Percentiles rank a stretch among this genome's conserved stretches.
phyloP scores from a whole-genome alignment of 345 rosid species.

The Aurinia saxatilis region DNA sequence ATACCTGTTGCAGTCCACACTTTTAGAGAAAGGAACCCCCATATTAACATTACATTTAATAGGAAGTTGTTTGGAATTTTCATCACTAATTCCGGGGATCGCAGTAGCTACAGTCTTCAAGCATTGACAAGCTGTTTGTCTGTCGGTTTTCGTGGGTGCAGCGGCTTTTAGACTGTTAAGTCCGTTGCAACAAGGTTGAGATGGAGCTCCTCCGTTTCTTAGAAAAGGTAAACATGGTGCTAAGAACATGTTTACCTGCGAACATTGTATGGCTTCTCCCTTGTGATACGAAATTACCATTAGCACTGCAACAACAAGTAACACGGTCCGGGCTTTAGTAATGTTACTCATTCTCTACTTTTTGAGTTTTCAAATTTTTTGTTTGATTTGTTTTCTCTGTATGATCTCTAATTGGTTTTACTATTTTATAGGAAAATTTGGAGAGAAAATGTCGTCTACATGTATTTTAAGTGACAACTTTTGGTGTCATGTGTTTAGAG shows the following conservation, averaged over 20 bases:
- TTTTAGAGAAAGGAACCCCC: conserved; percentile 28
- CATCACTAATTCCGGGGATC: conserved; percentile 20
- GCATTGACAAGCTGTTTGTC: conserved; percentile 23
- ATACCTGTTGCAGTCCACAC: conserved; percentile 24
- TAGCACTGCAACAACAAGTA: neutral
- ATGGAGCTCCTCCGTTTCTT: conserved; percentile 14
- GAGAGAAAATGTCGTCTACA: neutral
- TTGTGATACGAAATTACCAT: neutral
- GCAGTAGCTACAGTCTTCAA: conserved; percentile 22
- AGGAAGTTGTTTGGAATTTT: conserved; percentile 24
- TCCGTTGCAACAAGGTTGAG: conserved; percentile 20
- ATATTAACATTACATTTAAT: conserved; percentile 24
- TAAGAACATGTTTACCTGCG: conserved; percentile 21
- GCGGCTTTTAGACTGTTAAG: conserved; percentile 21
- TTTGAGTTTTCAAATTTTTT: neutral
- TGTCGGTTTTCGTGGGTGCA: conserved; percentile 14
- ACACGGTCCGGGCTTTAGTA: neutral
- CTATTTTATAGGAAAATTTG: neutral
- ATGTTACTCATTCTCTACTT: conserved; percentile 5
- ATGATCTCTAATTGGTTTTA: neutral
- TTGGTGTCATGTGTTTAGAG: conserved; percentile 24
- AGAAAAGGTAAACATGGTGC: conserved; percentile 27
- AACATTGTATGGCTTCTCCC: conserved; percentile 24
- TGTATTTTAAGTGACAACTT: conserved; percentile 21
- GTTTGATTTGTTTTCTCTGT: neutral